phyloP scores from a whole-genome alignment of 2,329 filamentous ascomycete genomes.

The Fusarium nygamai region DNA sequence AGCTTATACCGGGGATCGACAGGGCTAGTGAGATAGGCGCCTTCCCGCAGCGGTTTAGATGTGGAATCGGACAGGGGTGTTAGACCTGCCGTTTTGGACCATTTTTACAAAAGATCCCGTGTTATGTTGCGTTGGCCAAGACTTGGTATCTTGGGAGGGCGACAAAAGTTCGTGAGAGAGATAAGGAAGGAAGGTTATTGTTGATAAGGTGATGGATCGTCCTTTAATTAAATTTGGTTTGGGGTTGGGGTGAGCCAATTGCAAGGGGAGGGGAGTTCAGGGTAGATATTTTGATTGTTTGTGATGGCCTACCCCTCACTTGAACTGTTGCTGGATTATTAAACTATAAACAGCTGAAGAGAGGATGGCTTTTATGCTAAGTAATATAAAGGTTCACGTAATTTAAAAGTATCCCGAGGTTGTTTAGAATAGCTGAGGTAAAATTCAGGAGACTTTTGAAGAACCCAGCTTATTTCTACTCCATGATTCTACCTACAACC shows the following conservation, averaged over 20 bases:
- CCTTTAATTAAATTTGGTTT: too few species aligned
- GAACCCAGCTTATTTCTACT: too few species aligned
- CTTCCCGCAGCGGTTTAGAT: constrained; percentile 35
- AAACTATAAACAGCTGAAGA: background rate
- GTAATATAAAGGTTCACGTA: too few species aligned
- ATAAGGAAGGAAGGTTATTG: background rate
- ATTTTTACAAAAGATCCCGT: constrained; percentile 31
- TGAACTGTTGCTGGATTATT: too few species aligned
- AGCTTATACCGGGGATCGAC: constrained; percentile 31
- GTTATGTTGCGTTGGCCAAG: constrained; percentile 34
- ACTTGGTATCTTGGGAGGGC: background rate
- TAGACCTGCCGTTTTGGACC: constrained; percentile 31
- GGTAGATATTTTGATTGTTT: background rate
- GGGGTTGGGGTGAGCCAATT: rapidly evolving
- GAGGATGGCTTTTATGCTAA: too few species aligned
- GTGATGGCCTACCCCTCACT: background rate
- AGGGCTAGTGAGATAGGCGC: constrained; percentile 2
- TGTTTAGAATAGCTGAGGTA: too few species aligned
- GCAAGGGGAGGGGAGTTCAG: rapidly evolving
- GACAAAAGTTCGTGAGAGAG: constrained; percentile 26
- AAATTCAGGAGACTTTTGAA: too few species aligned
- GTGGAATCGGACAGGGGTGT: background rate
- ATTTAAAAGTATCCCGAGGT: too few species aligned
- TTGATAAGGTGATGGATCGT: background rate
- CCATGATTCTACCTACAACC: rapidly evolving